These are phyloP conservation scores for Stagonosporopsis cucurbitacearum DNA, from an alignment of 2,329 filamentous ascomycete species.

Conservation along the genomic window DNA sequence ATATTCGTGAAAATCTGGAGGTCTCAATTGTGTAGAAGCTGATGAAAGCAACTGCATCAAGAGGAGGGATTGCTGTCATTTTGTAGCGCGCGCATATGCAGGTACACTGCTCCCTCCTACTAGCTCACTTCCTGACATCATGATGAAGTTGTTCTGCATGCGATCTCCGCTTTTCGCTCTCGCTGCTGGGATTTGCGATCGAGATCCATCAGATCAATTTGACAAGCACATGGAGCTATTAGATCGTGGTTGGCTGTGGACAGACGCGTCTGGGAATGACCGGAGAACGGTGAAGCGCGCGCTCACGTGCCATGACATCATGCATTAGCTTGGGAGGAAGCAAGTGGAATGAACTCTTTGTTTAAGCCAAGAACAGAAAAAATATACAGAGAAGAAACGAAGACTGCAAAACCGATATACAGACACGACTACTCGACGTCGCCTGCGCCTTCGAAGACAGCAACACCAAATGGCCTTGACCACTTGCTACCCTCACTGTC, in stretches of 20 bases:
- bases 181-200: not conserved
- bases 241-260: not conserved
- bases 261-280: not conserved
- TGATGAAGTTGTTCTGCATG: conserved; percentile 16
- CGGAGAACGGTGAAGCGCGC: not conserved
- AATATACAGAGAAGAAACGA: not conserved
- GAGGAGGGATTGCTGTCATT: not conserved
- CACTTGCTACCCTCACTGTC: conserved; percentile 22
- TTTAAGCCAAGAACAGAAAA: not conserved
- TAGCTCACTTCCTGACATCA: conserved; percentile 19
- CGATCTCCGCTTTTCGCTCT: conserved; percentile 3
- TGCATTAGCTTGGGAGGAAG: not conserved
- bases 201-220: not conserved
- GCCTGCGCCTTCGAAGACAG: conserved; percentile 20
- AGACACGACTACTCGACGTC: not conserved
- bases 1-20: not conserved
- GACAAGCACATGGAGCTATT: not conserved
- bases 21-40: not conserved
- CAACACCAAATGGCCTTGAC: conserved; percentile 18
- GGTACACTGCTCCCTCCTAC: conserved; percentile 11
- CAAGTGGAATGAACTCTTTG: not conserved
- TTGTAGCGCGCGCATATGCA: conserved; percentile 17
- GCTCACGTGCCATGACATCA: conserved; percentile 19
- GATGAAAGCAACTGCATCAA: no score
- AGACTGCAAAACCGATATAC: not conserved